phyloP scores from a whole-genome alignment of 2,329 filamentous ascomycete species.

The Zymoseptoria ardabiliae region DNA sequence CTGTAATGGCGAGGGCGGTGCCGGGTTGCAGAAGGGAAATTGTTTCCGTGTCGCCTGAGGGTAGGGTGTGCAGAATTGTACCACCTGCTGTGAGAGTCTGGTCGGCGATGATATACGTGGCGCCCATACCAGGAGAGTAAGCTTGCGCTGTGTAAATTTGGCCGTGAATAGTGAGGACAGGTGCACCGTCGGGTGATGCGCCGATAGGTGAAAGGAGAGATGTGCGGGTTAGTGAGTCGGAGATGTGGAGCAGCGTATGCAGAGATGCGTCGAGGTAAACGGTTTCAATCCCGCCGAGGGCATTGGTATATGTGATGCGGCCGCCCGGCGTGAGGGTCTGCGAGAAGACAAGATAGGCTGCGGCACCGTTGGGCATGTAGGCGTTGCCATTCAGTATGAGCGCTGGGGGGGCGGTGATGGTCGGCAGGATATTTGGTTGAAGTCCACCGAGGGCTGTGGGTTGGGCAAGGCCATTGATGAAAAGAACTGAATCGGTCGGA shows the following conservation, averaged over 20 bases:
- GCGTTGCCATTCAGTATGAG: slow-evolving; percentile 25
- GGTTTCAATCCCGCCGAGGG: slow-evolving; percentile 21
- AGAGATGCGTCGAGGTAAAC: slow-evolving; percentile 29
- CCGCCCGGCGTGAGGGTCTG: slow-evolving; percentile 24
- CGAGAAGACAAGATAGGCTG: slow-evolving; percentile 22
- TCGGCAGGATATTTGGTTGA: slow-evolving; percentile 6
- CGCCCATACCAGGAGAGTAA: slow-evolving; percentile 23
- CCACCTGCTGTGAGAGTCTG: slow-evolving; percentile 33
- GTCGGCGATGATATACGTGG: slow-evolving; percentile 32
- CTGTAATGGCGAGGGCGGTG: slow-evolving; percentile 14
- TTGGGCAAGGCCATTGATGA: slow-evolving; percentile 30
- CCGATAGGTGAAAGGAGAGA: slow-evolving; percentile 13
- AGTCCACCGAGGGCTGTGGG: slow-evolving; percentile 2
- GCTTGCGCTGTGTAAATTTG: slow-evolving; percentile 22
- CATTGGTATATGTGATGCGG: slow-evolving; percentile 16
- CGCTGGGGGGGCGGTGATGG: slow-evolving; percentile 25
- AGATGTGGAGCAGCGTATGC: slow-evolving; percentile 14
- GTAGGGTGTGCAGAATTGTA: slow-evolving; percentile 17
- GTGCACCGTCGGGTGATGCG: slow-evolving; percentile 15
- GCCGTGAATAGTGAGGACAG: slow-evolving; percentile 23
- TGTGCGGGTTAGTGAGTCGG: slow-evolving; percentile 20
- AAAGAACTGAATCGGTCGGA: slow-evolving; percentile 32
- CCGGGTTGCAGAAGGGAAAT: slow-evolving; percentile 31
- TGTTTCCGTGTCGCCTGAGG: slow-evolving; percentile 22
- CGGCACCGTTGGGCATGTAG: slow-evolving; percentile 21